Conservation (phyloP, 345 rosid genomes). For the Sonneratia caseolaris region DNA sequence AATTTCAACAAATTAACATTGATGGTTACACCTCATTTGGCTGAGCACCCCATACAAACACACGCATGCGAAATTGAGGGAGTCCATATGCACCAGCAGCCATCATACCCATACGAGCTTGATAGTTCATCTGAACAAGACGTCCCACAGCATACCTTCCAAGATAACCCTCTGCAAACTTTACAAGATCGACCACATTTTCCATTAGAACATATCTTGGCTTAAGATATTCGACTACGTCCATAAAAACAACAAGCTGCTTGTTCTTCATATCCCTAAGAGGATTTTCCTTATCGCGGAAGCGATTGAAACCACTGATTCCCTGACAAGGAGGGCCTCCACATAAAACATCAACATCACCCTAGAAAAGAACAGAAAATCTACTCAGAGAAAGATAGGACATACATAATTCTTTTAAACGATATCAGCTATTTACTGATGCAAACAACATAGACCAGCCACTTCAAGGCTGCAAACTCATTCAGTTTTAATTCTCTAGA, state of each 20-base stretch:
- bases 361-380: constrained; percentile 22
- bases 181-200: constrained; percentile 60
- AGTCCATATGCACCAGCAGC: constrained; percentile 86
- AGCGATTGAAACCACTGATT: constrained; percentile 69
- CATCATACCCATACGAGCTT: constrained; percentile 67
- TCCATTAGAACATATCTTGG: constrained; percentile 62
- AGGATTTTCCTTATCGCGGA: constrained; percentile 39
- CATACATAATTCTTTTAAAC: background rate
- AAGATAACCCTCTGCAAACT: constrained; percentile 37
- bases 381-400: background rate
- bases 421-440: background rate
- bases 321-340: constrained; percentile 96
- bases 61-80: constrained; percentile 64
- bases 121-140: constrained; percentile 55
- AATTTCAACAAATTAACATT: background rate
- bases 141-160: constrained; percentile 55
- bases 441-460: too few species aligned
- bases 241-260: constrained; percentile 50
- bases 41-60: constrained; percentile 75
- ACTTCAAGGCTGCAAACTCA: background rate
- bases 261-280: constrained; percentile 40
- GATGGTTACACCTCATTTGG: constrained; percentile 31
- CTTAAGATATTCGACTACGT: constrained; percentile 42
- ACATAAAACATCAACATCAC: constrained; percentile 60
- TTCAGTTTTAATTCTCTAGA: background rate